phyloP scores from a whole-genome alignment of 2,329 filamentous ascomycete species.

The Penicillium sp. region DNA sequence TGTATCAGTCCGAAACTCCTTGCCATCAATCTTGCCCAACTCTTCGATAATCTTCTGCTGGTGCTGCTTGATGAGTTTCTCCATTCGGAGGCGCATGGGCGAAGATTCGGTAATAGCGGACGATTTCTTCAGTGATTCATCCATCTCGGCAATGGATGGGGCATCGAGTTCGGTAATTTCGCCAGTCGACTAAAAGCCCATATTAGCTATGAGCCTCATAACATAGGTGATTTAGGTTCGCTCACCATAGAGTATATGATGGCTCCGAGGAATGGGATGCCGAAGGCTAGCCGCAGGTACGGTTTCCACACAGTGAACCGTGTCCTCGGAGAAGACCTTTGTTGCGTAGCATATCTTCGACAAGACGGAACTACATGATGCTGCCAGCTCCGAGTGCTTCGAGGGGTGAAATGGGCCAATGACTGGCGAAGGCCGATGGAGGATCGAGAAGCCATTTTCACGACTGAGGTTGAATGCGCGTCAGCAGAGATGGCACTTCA shows the following conservation, averaged over 20 bases:
- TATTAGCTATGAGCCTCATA: no score
- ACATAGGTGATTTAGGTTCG: background rate
- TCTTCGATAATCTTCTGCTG: slow-evolving; percentile 81
- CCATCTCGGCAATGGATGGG: slow-evolving; percentile 74
- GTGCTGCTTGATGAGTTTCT: slow-evolving; percentile 88
- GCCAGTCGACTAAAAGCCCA: slow-evolving; percentile 37
- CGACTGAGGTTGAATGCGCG: slow-evolving; percentile 4
- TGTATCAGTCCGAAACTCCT: slow-evolving; percentile 72
- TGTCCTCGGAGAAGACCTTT: slow-evolving; percentile 19
- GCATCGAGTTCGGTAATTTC: slow-evolving; percentile 37
- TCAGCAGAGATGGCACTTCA: background rate
- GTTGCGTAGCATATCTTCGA: slow-evolving; percentile 26
- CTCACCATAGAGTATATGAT: slow-evolving; percentile 50
- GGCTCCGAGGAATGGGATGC: slow-evolving; percentile 45
- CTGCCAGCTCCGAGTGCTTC: slow-evolving; percentile 17
- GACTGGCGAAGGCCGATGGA: slow-evolving; percentile 34
- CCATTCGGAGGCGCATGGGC: slow-evolving; percentile 97
- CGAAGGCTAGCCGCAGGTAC: slow-evolving; percentile 46
- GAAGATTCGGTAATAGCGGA: slow-evolving; percentile 67
- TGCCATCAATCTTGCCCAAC: slow-evolving; percentile 77
- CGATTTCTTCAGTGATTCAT: slow-evolving; percentile 73
- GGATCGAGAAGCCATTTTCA: slow-evolving; percentile 33
- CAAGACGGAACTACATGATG: slow-evolving; percentile 17
- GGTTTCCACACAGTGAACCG: slow-evolving; percentile 41
- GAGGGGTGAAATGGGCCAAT: slow-evolving; percentile 23